These are phyloP conservation scores for Dactylellina haptotyla DNA, from an alignment of 2,329 filamentous ascomycete species.

Conservation along the genomic window DNA sequence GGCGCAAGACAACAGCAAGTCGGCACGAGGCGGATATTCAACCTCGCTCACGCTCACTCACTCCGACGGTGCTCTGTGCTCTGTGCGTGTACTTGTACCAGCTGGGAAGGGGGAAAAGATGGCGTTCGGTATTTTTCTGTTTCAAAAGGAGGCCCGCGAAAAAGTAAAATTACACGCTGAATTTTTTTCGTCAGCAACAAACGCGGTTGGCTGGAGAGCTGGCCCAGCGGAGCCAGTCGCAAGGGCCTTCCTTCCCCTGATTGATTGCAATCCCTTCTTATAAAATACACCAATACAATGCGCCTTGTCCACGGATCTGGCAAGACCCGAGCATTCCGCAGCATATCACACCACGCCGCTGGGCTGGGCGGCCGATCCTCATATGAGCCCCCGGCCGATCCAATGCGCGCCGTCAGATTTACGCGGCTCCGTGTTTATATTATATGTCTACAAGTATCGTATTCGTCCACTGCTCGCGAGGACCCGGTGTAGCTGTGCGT, in stretches of 20 bases:
- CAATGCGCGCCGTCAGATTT: too few species aligned
- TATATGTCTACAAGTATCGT: too few species aligned
- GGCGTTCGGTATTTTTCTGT: constrained; percentile 8
- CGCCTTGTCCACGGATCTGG: constrained; percentile 24
- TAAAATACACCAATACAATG: constrained; percentile 6
- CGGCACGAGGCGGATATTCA: constrained; percentile 51
- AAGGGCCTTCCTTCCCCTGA: constrained; percentile 44
- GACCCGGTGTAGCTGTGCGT: too few species aligned
- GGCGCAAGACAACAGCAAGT: constrained; percentile 24
- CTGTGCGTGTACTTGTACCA: too few species aligned
- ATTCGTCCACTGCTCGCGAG: too few species aligned
- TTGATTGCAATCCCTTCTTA: constrained; percentile 13
- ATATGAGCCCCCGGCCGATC: too few species aligned
- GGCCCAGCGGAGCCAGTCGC: constrained; percentile 10
- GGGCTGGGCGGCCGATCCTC: too few species aligned
- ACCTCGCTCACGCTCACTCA: constrained; percentile 5
- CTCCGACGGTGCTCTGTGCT: too few species aligned
- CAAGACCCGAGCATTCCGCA: constrained; percentile 18
- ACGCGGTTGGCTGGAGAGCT: constrained; percentile 39
- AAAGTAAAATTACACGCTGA: constrained; percentile 29
- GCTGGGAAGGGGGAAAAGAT: background rate
- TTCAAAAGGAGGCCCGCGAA: constrained; percentile 9
- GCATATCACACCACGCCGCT: too few species aligned
- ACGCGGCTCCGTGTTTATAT: too few species aligned
- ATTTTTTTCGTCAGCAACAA: constrained; percentile 38